Conservation (phyloP, 306 rosid genomes). For the Prunus kanzakura region DNA sequence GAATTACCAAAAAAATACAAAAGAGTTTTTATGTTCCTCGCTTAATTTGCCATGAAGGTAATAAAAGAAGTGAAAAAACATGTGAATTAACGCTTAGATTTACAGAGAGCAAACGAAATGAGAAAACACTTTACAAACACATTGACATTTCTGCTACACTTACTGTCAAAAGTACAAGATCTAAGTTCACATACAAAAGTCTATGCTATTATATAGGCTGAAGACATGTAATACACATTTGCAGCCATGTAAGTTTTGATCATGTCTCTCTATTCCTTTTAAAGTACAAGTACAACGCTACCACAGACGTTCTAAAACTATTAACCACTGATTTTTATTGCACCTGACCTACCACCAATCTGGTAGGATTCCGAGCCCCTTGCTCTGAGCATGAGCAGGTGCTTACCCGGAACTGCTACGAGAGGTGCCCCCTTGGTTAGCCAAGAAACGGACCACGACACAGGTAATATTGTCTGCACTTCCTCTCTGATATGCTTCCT, state of each 20-base stretch:
- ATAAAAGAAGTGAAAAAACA: too few species aligned
- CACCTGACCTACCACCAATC: slow-evolving; percentile 22
- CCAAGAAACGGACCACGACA: slow-evolving; percentile 88
- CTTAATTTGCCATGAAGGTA: too few species aligned
- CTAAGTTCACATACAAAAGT: slow-evolving; percentile 24
- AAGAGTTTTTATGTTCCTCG: too few species aligned
- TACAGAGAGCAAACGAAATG: slow-evolving; percentile 21
- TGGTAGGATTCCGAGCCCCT: slow-evolving; percentile 15
- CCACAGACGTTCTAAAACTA: slow-evolving; percentile 37
- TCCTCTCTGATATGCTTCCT: slow-evolving; percentile 85
- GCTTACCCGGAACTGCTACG: slow-evolving; percentile 37
- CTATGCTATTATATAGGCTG: slow-evolving; percentile 32
- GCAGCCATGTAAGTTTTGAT: slow-evolving; percentile 23
- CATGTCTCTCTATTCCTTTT: slow-evolving; percentile 29
- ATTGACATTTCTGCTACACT: slow-evolving; percentile 33
- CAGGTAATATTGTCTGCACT: slow-evolving; percentile 92
- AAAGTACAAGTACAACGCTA: slow-evolving; percentile 51
- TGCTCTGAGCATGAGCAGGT: slow-evolving; percentile 7
- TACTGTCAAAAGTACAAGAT: slow-evolving; percentile 24
- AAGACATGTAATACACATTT: slow-evolving; percentile 6
- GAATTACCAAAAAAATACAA: neutral
- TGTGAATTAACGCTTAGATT: neutral
- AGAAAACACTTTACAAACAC: slow-evolving; percentile 37
- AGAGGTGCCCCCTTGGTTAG: slow-evolving; percentile 54
- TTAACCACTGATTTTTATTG: slow-evolving; percentile 33